phyloP scores from a whole-genome alignment of 345 rosid genomes.

The Erysimum cheiranthoides region DNA sequence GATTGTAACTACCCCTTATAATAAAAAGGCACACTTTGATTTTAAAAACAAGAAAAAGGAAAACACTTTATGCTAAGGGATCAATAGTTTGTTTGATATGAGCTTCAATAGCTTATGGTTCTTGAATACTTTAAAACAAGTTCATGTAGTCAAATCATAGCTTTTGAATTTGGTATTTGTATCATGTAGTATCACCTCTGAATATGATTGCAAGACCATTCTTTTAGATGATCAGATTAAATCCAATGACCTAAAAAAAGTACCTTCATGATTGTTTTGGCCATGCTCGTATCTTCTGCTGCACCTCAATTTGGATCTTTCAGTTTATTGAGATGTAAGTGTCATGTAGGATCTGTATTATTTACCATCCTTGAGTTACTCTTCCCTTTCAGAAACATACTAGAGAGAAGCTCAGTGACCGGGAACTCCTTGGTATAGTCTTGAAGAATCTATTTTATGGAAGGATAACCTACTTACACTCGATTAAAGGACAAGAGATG shows the following conservation, averaged over 20 bases:
- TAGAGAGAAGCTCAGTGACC: constrained; percentile 63
- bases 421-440: constrained; percentile 59
- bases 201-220: neutral
- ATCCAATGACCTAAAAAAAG: neutral
- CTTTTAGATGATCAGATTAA: neutral
- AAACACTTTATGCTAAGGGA: neutral
- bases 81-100: constrained; percentile 18
- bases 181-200: constrained; percentile 13
- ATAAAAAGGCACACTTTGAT: constrained; percentile 10
- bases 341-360: neutral
- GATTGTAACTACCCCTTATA: neutral
- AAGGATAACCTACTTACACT: constrained; percentile 78
- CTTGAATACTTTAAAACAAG: neutral
- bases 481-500: constrained; percentile 79
- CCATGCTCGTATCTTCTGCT: constrained; percentile 6
- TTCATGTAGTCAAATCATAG: constrained; percentile 1
- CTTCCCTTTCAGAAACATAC: constrained; percentile 56
- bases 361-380: constrained; percentile 10
- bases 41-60: neutral
- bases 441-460: constrained; percentile 78
- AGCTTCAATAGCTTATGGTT: constrained; percentile 12
- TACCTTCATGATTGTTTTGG: neutral
- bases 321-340: neutral
- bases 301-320: neutral
- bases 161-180: neutral